Conservation (phyloP, 805 yeast species). For the Schwanniomyces yamadae region DNA sequence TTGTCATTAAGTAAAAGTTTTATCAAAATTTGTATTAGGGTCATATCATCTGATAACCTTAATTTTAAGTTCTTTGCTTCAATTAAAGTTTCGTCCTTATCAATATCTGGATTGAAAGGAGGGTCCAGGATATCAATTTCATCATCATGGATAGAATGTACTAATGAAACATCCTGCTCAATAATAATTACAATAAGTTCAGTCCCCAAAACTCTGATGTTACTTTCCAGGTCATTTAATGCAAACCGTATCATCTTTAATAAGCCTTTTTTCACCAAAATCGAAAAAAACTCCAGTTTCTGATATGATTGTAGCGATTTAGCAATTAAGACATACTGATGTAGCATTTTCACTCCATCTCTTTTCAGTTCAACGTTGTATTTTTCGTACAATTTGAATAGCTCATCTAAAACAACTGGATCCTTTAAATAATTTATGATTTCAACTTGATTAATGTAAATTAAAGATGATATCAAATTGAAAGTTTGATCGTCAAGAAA, state of each 20-base stretch:
- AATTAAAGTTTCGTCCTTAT: constrained; percentile 10
- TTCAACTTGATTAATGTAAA: constrained; percentile 66
- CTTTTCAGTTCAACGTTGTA: constrained; percentile 35
- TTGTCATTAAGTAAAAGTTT: constrained; percentile 61
- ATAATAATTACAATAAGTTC: constrained; percentile 78
- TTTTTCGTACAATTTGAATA: constrained; percentile 57
- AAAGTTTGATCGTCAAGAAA: constrained; percentile 78
- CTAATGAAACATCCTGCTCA: constrained; percentile 75
- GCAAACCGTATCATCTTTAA: constrained; percentile 73
- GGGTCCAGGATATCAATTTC: constrained; percentile 31
- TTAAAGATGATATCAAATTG: constrained; percentile 62
- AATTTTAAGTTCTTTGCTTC: constrained; percentile 20
- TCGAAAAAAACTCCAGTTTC: constrained; percentile 61
- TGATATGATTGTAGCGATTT: constrained; percentile 62
- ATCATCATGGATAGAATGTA: constrained; percentile 38
- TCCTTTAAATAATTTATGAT: constrained; percentile 59
- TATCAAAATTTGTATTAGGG: constrained; percentile 53
- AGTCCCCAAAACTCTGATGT: constrained; percentile 67
- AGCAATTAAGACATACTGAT: constrained; percentile 76
- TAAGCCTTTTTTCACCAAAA: constrained; percentile 65
- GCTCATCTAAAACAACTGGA: constrained; percentile 50
- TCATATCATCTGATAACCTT: constrained; percentile 54
- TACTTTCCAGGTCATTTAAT: constrained; percentile 47
- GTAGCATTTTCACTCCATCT: constrained; percentile 75
- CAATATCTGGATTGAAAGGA: constrained; percentile 11